A percentile compares a stretch with the other conserved stretches of the same genome.
phyloP scores from a whole-genome alignment of 768 basidiomycete genomes.

The Plicaturopsis crispa region DNA sequence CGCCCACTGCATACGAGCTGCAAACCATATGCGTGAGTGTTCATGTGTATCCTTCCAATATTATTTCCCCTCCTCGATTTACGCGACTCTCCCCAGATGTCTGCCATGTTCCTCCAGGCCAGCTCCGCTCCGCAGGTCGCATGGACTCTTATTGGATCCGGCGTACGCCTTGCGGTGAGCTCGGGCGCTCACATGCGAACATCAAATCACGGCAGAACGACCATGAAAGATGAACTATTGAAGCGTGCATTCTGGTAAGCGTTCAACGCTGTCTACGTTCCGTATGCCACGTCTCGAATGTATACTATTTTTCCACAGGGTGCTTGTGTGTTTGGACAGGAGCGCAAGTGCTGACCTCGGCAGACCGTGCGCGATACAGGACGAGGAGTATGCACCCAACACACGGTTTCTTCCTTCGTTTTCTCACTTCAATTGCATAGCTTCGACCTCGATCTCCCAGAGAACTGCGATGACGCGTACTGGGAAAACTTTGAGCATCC shows the following conservation, averaged over 20 bases:
- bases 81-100: conserved; percentile 20
- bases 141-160: conserved; percentile 30
- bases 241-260: conserved; percentile 55
- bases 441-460: conserved; percentile 40
- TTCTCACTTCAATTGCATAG: conserved; percentile 38
- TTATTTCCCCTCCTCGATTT: too few species aligned
- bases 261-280: conserved; percentile 25
- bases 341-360: conserved; percentile 45
- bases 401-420: conserved; percentile 39
- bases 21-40: too few species aligned
- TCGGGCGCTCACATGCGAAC: conserved; percentile 37
- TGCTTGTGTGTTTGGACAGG: conserved; percentile 36
- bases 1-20: conserved; percentile 5
- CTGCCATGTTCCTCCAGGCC: conserved; percentile 25
- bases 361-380: conserved; percentile 20
- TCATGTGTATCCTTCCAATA: too few species aligned
- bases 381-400: conserved; percentile 12
- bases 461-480: conserved; percentile 51
- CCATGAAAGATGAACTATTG: conserved; percentile 49
- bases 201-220: conserved; percentile 21
- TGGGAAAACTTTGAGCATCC: conserved; percentile 43
- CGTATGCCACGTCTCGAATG: too few species aligned
- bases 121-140: conserved; percentile 16
- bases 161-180: conserved; percentile 35
- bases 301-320: conserved; percentile 17